Percentiles rank a stretch among this genome's conserved stretches.
Conservation (phyloP, 441 rosid genomes). For the Gossypium davidsonii region DNA sequence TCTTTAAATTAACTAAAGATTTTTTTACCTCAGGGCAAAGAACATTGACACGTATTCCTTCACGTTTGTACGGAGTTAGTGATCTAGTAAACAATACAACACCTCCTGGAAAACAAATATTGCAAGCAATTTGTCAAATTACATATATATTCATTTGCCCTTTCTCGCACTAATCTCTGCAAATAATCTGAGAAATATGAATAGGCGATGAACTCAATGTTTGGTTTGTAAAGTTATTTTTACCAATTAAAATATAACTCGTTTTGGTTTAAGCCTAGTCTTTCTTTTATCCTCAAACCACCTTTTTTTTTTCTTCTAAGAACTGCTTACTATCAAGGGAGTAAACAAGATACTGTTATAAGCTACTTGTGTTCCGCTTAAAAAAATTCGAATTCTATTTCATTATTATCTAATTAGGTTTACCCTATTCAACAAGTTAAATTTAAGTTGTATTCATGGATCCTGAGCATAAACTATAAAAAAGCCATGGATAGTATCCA, state of each 20-base stretch:
- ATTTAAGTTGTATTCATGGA: not conserved
- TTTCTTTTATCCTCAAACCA: too few species aligned
- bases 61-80: slow-evolving; percentile 44
- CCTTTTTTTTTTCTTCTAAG: too few species aligned
- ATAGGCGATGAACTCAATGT: not conserved
- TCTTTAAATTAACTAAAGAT: slow-evolving; percentile 3
- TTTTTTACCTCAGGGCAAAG: slow-evolving; percentile 92
- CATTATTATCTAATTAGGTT: not conserved
- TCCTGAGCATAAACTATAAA: too few species aligned
- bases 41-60: slow-evolving; percentile 87
- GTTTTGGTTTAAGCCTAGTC: too few species aligned
- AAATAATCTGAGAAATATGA: not conserved
- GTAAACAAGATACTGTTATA: not conserved
- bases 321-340: not conserved
- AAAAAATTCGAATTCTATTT: not conserved
- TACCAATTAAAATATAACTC: too few species aligned
- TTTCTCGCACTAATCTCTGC: not conserved
- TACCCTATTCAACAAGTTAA: not conserved
- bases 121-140: slow-evolving; percentile 9
- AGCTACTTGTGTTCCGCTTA: not conserved
- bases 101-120: slow-evolving; percentile 46
- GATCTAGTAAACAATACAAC: slow-evolving; percentile 85
- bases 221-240: too few species aligned
- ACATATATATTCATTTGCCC: not conserved
- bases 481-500: too few species aligned